Conservation (phyloP, 2,329 filamentous ascomycete species). For the Verticillium nubilum region DNA sequence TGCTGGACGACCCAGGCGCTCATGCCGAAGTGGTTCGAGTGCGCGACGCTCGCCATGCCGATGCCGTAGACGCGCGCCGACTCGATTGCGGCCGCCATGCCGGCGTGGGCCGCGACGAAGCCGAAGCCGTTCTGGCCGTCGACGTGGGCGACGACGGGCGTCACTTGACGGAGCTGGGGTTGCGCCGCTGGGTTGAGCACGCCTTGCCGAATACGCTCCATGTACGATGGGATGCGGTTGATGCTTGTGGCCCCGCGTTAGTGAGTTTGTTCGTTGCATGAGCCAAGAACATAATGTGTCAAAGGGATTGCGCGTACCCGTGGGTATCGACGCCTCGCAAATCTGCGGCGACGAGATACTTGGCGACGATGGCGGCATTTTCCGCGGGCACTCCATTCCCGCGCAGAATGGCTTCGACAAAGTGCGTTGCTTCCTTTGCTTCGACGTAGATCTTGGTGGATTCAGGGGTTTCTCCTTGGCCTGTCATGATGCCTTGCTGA, state of each 20-base stretch:
- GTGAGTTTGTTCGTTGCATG: not conserved
- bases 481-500: not conserved
- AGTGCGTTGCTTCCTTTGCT: conserved; percentile 33
- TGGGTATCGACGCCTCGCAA: conserved; percentile 77
- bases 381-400: conserved; percentile 54
- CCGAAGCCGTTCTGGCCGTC: conserved; percentile 69
- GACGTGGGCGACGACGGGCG: conserved; percentile 65
- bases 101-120: conserved; percentile 62
- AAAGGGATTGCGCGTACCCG: conserved; percentile 24
- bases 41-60: conserved; percentile 69
- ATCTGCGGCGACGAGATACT: conserved; percentile 67
- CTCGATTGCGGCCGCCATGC: conserved; percentile 62
- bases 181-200: conserved; percentile 57
- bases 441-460: conserved; percentile 25
- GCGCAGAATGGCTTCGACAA: conserved; percentile 49
- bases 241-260: conserved; percentile 32
- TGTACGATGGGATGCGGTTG: conserved; percentile 73
- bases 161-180: conserved; percentile 55
- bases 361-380: conserved; percentile 59
- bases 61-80: conserved; percentile 63
- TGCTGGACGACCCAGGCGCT: conserved; percentile 74
- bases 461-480: not conserved
- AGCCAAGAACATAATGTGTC: not conserved
- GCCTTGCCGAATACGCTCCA: conserved; percentile 64
- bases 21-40: conserved; percentile 83